Base-by-base conservation (phyloP, 495 filamentous ascomycete genomes). In the Aspergillus hancockii region DNA sequence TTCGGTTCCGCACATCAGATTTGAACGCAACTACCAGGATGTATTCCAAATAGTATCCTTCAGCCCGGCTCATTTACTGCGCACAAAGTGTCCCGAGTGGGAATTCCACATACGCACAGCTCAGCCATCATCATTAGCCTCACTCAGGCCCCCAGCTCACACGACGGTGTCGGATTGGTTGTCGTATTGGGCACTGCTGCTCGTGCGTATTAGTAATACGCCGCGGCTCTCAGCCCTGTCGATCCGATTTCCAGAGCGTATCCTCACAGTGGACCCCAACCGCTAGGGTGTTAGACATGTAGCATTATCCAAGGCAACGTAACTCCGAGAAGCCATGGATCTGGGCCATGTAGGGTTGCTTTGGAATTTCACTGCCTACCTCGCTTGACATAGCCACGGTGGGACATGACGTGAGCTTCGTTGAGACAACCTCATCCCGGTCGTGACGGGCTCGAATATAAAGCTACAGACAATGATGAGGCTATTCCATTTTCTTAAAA, bases 141-240 rank as follows among this genome's bases (percentile, higher is more conserved):
- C 36, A 41, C 23, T 31, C 28, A 3, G 31, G 16, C 16, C 8
- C 8, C 50, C 31, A 5, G 31, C 31, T n/a, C n/a, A n/a, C n/a
- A n/a, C n/a, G n/a, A n/a, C n/a, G n/a, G n/a, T n/a, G n/a, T n/a
- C n/a, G n/a, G n/a, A n/a, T n/a, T n/a, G n/a, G n/a, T n/a, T n/a
- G n/a, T n/a, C n/a, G n/a, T n/a, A n/a, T n/a, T n/a, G n/a, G n/a
- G n/a, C n/a, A n/a, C n/a, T n/a, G n/a, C 31, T 6, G 31, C 47
- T 57, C 9, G 52, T 50, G 62, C 62, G 62, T 64, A 64, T 64
- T 64, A 46, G 22, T 64, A 61, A 64, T 64, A 64, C 62, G 62
- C 32, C 50, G n/a, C 25, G 4, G 25, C 49, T 16, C 57, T 34
- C 31, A 32, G 57, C 49, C 49, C n/a, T n/a, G n/a, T n/a, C n/a